A percentile compares a stretch with the other conserved stretches of the same genome.
phyloP scores from a whole-genome alignment of 805 yeast genomes.

The Diddensiella caesifluorescens region DNA sequence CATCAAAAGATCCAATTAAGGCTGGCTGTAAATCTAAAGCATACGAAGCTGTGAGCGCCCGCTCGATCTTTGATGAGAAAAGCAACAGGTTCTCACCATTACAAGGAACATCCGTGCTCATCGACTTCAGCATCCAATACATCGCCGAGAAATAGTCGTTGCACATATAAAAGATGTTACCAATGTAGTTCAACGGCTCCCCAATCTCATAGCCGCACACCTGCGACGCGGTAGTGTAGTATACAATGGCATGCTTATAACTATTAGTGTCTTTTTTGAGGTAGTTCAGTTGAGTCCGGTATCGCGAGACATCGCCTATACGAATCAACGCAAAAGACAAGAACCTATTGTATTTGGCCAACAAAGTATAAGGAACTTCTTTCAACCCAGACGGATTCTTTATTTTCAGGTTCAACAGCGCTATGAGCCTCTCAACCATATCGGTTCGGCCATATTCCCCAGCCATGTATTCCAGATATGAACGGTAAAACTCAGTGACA shows the following conservation, averaged over 20 bases:
- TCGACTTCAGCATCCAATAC: slow-evolving; percentile 11
- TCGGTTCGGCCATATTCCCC: neutral
- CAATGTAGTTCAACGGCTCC: slow-evolving; percentile 12
- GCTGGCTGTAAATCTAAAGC: too few relatives aligned
- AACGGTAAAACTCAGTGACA: slow-evolving; percentile 2
- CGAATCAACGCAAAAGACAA: slow-evolving; percentile 2
- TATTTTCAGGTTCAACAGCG: neutral
- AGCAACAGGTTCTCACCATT: slow-evolving; percentile 6
- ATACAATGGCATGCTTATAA: slow-evolving; percentile 12
- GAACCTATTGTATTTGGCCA: slow-evolving; percentile 1
- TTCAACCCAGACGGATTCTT: neutral
- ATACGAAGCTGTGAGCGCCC: too few relatives aligned
- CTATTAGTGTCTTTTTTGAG: neutral
- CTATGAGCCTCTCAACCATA: neutral
- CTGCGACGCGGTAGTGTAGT: slow-evolving; percentile 10
- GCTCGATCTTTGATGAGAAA: neutral
- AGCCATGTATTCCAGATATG: neutral
- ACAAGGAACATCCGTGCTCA: slow-evolving; percentile 12
- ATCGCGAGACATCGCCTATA: slow-evolving; percentile 19
- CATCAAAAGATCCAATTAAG: too few relatives aligned
- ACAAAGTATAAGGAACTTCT: neutral
- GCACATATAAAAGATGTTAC: slow-evolving; percentile 2
- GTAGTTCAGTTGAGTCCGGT: slow-evolving; percentile 8
- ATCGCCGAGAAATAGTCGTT: slow-evolving; percentile 10
- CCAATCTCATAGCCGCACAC: slow-evolving; percentile 9